A percentile compares a stretch with the other conserved stretches of the same genome.
Evolutionary conservation across 371 early-diverging fungal species (phyloP).

Genomic region (Mortierella sp.): DNA sequence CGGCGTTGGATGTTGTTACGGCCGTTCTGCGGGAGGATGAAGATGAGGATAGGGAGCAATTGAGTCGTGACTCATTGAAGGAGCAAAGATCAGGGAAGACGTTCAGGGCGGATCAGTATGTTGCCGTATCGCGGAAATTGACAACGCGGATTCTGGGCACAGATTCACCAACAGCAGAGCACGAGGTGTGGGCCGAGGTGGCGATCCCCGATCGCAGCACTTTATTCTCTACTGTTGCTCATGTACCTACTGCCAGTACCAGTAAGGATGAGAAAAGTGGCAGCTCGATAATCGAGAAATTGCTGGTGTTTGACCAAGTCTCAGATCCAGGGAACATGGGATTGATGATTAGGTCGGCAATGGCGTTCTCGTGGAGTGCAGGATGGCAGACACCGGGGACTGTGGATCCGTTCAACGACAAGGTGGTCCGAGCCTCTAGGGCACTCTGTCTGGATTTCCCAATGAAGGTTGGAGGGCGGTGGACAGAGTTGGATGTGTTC

Average conservation of each 20-base stretch:
- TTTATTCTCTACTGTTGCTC: conserved; percentile 10
- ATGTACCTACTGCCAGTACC: neutral
- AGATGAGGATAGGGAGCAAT: neutral
- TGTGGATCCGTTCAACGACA: conserved; percentile 69
- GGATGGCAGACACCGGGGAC: conserved; percentile 63
- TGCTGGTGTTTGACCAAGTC: conserved; percentile 68
- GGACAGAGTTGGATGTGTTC: conserved; percentile 48
- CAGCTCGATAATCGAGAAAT: conserved; percentile 13
- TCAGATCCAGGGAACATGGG: conserved; percentile 71
- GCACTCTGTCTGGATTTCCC: conserved; percentile 64
- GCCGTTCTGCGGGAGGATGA: neutral
- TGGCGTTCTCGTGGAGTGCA: conserved; percentile 67
- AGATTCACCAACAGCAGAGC: conserved; percentile 35
- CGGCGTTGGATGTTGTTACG: conserved; percentile 34
- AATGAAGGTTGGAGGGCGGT: conserved; percentile 24
- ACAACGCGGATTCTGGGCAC: conserved; percentile 46
- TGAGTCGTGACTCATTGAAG: neutral
- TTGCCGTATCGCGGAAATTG: conserved; percentile 31
- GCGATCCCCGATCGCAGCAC: conserved; percentile 26
- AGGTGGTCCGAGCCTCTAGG: conserved; percentile 66
- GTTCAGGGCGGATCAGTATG: conserved; percentile 36
- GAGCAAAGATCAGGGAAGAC: neutral
- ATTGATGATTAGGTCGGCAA: conserved; percentile 66
- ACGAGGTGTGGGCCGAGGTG: conserved; percentile 55
- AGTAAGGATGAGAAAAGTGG: neutral